A percentile compares a stretch with the other conserved stretches of the same genome.
Evolutionary conservation across 768 basidiomycete species (phyloP).

Genomic region (Amanita jacksonii): DNA sequence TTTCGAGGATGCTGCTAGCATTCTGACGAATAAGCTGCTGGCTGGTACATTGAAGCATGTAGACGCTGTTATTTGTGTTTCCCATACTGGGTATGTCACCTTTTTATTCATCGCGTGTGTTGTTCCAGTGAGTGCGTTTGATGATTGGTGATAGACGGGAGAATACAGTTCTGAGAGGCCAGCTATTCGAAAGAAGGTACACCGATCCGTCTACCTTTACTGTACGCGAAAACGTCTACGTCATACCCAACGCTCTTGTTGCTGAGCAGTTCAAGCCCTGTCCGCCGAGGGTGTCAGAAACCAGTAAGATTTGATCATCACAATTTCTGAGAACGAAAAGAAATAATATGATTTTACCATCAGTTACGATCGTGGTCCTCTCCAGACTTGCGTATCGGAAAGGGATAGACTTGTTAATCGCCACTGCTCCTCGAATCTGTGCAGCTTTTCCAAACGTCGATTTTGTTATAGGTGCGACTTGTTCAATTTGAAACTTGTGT

Average conservation of each 20-base stretch:
- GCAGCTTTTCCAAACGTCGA: constrained; percentile 75
- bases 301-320: constrained; percentile 34
- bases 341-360: no score
- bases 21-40: constrained; percentile 93
- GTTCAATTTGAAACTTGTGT: no score
- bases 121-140: no score
- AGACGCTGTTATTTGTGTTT: constrained; percentile 93
- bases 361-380: constrained; percentile 88
- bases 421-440: constrained; percentile 86
- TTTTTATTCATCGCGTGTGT: no score
- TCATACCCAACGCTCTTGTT: constrained; percentile 89
- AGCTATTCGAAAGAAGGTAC: constrained; percentile 50
- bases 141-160: constrained; percentile 60
- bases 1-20: constrained; percentile 94
- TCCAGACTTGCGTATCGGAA: constrained; percentile 92
- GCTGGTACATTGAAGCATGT: constrained; percentile 82
- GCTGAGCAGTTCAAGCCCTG: constrained; percentile 78
- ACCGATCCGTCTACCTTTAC: constrained; percentile 33
- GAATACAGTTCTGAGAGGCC: constrained; percentile 86
- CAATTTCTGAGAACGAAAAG: no score
- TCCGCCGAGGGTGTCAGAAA: constrained; percentile 36
- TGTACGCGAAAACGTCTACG: constrained; percentile 61
- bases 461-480: constrained; percentile 70
- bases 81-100: constrained; percentile 77
- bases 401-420: constrained; percentile 92